Base-by-base conservation (phyloP, 1,139 yeast species). In the Kodamaea ohmeri region DNA sequence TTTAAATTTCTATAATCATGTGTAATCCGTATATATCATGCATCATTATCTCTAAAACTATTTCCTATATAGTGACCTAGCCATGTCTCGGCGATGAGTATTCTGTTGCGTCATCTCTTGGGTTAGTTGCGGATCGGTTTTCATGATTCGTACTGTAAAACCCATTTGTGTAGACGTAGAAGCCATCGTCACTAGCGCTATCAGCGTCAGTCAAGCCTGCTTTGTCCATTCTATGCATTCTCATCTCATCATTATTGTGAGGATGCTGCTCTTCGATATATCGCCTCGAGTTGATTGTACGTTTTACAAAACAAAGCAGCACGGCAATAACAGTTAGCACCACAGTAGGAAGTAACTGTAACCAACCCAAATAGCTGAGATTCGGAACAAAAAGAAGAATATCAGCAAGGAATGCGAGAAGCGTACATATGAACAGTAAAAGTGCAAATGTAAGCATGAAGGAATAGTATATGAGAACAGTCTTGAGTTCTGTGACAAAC, bases 141-240 rank as follows among this genome's bases (percentile, higher is more conserved):
- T 25, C 33, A 11, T 47, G 44, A 19, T 47, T 44, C 9, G 39
- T 36, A 20, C 35, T 35, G 18, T 40, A 40, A 18, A 69, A 69
- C n/a, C 74, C 75, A 44, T 68, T 65, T 3, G 76, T 65, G 44
- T 65, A 70, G 7, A 69, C 71, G 44, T 59, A 65, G 39, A 71
- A 68, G 7, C 76, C 76, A 44, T 69, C 75, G 38, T 71, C 76
- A 46, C 75, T 68, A 6, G 55, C 65, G 8, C 55, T 65, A 12
- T 58, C 48, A 37, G 67, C 73, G 35, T 55, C 52, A 5, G 44
- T 40, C 51, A 55, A 50, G 14, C 56, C 34, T 29, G 48, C 39
- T 22, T 49, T 51, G 21, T 46, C 49, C 4, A 52, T 44, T 25
- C 51, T 52, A 18, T 61, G 50, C 39, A 54, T 49, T 40, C 71